Evolutionary conservation across 768 basidiomycete species (phyloP).

Genomic region (Rickenella mellea): DNA sequence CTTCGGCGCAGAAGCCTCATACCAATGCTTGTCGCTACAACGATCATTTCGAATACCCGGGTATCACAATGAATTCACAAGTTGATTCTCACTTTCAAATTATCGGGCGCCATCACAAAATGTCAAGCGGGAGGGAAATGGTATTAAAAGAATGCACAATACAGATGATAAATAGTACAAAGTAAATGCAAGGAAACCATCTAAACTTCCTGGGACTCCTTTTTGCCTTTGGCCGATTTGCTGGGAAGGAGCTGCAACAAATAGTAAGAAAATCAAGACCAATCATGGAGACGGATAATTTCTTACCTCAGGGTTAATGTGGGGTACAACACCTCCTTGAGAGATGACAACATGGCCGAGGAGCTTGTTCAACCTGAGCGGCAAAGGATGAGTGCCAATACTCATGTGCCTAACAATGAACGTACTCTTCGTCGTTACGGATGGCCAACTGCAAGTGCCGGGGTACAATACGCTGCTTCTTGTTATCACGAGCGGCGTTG

Average conservation of each 20-base stretch:
- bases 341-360: slow-evolving; percentile 83
- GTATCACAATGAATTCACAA: too few relatives aligned
- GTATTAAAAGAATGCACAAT: too few relatives aligned
- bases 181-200: too few relatives aligned
- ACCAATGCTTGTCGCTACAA: too few relatives aligned
- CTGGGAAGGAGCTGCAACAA: slow-evolving; percentile 31
- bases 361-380: slow-evolving; percentile 58
- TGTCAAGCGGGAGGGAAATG: too few relatives aligned
- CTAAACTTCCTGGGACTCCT: slow-evolving; percentile 41
- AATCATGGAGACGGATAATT: background rate
- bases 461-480: slow-evolving; percentile 92
- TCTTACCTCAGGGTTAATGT: slow-evolving; percentile 42
- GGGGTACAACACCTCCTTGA: slow-evolving; percentile 80
- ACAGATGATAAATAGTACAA: too few relatives aligned
- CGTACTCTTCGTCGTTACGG: slow-evolving; percentile 81
- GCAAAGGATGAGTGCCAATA: slow-evolving; percentile 1
- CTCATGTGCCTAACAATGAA: background rate
- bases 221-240: slow-evolving; percentile 34
- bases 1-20: too few relatives aligned
- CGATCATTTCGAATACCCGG: too few relatives aligned
- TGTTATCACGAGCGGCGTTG: slow-evolving; percentile 74
- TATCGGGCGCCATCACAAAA: too few relatives aligned
- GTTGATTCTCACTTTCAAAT: too few relatives aligned
- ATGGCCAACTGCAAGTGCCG: slow-evolving; percentile 90
- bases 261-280: background rate